Evolutionary conservation across 176 grass and related monocot species (phyloP), one percentile per base, ranked within the genome.

Genomic region (Bothriochloa decipiens): DNA sequence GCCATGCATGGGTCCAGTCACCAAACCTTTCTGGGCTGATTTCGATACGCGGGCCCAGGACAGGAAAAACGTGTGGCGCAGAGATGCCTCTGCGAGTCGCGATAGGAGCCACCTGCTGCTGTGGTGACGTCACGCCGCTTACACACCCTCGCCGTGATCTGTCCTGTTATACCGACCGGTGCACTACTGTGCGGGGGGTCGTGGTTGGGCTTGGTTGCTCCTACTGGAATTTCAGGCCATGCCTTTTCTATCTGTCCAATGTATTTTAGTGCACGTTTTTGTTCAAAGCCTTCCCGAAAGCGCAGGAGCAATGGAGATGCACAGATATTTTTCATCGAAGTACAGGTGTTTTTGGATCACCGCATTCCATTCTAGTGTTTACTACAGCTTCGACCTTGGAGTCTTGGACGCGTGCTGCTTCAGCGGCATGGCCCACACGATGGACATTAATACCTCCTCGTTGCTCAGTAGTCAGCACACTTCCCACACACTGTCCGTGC

Each of bases 11-110:
- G 70, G 70, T 35, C 58, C 46, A 81, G 46, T 14, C 28, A 87
- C 63, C 70, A 55, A 58, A 81, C 61, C 46, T 66, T 17, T 18
- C 45, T 40, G 70, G 70, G 36, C 76, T 79, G 13, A 79, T 79
- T 86, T 86, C 15, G 84, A 79, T 37, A 49, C 28, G 50, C 50
- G 79, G 45, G 49, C 66, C 46, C 64, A 33, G 58, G 22, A 64
- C 26, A 17, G 12, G 39, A 1, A 32, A 12, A 81, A 81, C 52
- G 17, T n/a, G 64, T 81, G 78, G 78, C 20, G 28, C 11, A 36
- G 64, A 36, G 64, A 53, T 39, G 64, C 9, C 18, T 15, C 9
- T n/a, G 65, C 12, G 20, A 40, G 35, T 53, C 17, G 78, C 22
- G 41, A 46, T 75, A 75, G 72, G 46, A 29, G 78, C 65, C 40